Evolutionary conservation across 2,329 filamentous ascomycete species (phyloP).

Genomic region (Nigrospora oryzae): DNA sequence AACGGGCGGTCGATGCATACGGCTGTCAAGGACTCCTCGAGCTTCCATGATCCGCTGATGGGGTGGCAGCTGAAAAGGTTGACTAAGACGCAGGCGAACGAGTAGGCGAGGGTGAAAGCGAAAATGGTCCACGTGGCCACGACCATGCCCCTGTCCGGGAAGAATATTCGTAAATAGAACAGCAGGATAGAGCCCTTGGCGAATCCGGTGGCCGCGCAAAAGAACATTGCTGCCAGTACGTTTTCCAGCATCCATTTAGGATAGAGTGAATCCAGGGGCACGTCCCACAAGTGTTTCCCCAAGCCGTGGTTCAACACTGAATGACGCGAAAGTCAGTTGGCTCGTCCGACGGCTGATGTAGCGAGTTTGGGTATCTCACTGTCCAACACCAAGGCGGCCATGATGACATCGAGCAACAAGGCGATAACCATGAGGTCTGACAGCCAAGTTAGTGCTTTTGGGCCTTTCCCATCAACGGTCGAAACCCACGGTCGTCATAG

Average conservation of each 20-base stretch:
- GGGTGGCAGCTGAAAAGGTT: constrained; percentile 17
- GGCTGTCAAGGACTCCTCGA: constrained; percentile 10
- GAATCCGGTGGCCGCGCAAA: constrained; percentile 11
- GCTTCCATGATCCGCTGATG: constrained; percentile 12
- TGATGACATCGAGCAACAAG: background rate
- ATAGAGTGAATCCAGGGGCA: constrained; percentile 4
- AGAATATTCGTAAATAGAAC: constrained; percentile 17
- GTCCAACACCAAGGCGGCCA: constrained; percentile 4
- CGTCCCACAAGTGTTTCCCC: constrained; percentile 12
- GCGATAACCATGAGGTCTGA: constrained; percentile 7
- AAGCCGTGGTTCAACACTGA: constrained; percentile 11
- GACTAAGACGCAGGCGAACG: constrained; percentile 12
- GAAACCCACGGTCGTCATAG: constrained; percentile 9
- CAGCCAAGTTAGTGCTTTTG: background rate
- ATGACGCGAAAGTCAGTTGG: background rate
- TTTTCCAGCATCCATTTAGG: constrained; percentile 7
- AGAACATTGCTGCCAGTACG: constrained; percentile 10
- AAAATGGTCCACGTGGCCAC: constrained; percentile 12
- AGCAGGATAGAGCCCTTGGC: constrained; percentile 16
- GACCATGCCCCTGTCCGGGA: constrained; percentile 11
- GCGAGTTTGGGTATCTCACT: constrained; percentile 2
- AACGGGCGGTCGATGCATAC: constrained; percentile 16
- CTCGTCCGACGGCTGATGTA: no score
- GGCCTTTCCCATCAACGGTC: no score
- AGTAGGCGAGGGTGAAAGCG: constrained; percentile 13